Conservation (phyloP, 257 asterid genomes). For the Henckelia pumila region DNA sequence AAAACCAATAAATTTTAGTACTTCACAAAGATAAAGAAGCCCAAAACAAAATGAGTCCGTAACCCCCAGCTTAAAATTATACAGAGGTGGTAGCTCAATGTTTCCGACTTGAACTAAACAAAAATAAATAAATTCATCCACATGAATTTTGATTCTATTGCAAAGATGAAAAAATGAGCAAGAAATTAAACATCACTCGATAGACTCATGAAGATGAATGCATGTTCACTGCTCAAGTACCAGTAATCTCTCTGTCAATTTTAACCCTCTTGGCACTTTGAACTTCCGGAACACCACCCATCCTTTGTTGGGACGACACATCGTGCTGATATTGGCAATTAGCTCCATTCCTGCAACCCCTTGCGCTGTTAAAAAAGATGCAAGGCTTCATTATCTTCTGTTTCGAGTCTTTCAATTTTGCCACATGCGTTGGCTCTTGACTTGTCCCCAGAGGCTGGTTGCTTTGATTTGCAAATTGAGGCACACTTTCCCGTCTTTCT, state of each 20-base stretch:
- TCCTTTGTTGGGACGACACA: slow-evolving; percentile 29
- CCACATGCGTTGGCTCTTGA: slow-evolving; percentile 28
- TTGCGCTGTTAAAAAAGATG: slow-evolving; percentile 46
- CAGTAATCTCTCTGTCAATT: slow-evolving; percentile 52
- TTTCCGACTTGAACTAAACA: neutral
- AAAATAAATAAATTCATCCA: neutral
- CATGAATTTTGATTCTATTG: slow-evolving; percentile 17
- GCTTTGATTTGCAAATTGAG: slow-evolving; percentile 37
- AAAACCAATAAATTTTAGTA: neutral
- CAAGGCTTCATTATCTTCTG: slow-evolving; percentile 50
- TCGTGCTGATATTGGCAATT: slow-evolving; percentile 49
- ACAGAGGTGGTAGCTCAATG: neutral
- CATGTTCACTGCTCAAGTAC: slow-evolving; percentile 29
- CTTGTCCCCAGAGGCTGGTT: slow-evolving; percentile 24
- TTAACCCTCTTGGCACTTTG: slow-evolving; percentile 57
- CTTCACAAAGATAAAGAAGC: neutral
- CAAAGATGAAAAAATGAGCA: neutral
- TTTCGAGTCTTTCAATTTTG: slow-evolving; percentile 36
- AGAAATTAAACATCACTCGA: slow-evolving; percentile 2
- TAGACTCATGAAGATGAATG: slow-evolving; percentile 24
- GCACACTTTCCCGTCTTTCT: slow-evolving; percentile 54
- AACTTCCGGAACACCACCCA: slow-evolving; percentile 36
- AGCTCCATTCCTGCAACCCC: slow-evolving; percentile 60
- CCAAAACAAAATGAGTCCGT: neutral
- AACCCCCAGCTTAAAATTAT: neutral